A percentile compares a stretch with the other conserved stretches of the same genome.
Evolutionary conservation across 1,284 basidiomycete genomes (phyloP).

Genomic region (Phellopilus nigrolimitatus): DNA sequence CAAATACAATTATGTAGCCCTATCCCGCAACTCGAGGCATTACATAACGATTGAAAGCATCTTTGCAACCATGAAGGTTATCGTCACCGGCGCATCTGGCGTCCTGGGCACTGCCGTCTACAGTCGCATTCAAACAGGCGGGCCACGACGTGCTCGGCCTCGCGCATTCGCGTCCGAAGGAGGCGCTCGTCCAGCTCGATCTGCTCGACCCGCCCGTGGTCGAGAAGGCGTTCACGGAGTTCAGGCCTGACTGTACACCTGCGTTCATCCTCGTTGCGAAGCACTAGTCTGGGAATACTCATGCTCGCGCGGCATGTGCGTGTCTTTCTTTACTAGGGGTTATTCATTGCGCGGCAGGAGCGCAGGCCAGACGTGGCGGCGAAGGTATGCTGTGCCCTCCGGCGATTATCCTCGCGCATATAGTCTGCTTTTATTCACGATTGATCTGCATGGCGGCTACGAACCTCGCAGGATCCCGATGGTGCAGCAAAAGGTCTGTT

Average conservation of each 20-base stretch:
- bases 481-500: conserved; percentile 46
- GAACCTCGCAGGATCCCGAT: conserved; percentile 51
- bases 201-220: conserved; percentile 49
- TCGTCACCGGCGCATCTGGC: conserved; percentile 64
- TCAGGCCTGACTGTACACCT: conserved; percentile 57
- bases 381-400: conserved; percentile 42
- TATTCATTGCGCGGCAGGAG: conserved; percentile 83
- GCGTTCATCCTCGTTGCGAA: not conserved
- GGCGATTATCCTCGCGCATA: conserved; percentile 4
- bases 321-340: conserved; percentile 46
- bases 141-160: conserved; percentile 51
- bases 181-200: conserved; percentile 54
- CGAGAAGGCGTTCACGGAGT: conserved; percentile 44
- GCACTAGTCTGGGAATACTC: not conserved
- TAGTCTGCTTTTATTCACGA: conserved; percentile 1
- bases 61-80: conserved; percentile 10
- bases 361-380: conserved; percentile 79
- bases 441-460: not conserved
- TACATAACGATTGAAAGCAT: not conserved
- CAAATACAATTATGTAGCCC: not conserved
- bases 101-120: conserved; percentile 67
- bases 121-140: conserved; percentile 47
- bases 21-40: too few relatives aligned
- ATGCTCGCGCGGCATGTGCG: conserved; percentile 2
- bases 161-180: conserved; percentile 54